Evolutionary conservation across 805 yeast genomes (phyloP).

Genomic region (Jamesozyma gamospora): DNA sequence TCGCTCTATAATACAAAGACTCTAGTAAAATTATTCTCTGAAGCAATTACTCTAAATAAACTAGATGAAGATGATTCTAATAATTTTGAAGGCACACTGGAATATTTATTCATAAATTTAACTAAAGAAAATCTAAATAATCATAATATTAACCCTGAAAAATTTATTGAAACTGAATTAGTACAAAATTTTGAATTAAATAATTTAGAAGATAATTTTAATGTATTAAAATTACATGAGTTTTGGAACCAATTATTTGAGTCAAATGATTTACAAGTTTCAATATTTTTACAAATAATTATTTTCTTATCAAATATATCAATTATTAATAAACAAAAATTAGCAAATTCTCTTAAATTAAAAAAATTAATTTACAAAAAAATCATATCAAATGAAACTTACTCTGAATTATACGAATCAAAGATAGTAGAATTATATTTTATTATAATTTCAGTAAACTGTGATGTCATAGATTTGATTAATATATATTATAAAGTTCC

Average conservation of each 20-base stretch:
- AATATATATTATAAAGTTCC: slow-evolving; percentile 11
- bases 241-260: background rate
- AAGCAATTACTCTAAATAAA: too few species aligned
- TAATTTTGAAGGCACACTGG: too few species aligned
- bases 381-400: background rate
- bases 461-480: slow-evolving; percentile 13
- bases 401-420: background rate
- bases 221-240: background rate
- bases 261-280: background rate
- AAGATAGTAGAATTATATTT: slow-evolving; percentile 11
- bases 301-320: slow-evolving; percentile 17
- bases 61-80: too few species aligned
- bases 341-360: slow-evolving; percentile 7
- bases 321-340: slow-evolving; percentile 16
- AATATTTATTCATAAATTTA: too few species aligned
- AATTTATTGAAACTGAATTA: slow-evolving; percentile 1
- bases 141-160: too few species aligned
- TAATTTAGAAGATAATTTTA: slow-evolving; percentile 16
- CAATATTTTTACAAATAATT: slow-evolving; percentile 13
- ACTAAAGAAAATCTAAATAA: too few species aligned
- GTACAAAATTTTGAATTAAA: slow-evolving; percentile 7
- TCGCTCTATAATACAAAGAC: too few species aligned
- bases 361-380: slow-evolving; percentile 6
- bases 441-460: slow-evolving; percentile 12
- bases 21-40: too few species aligned